Base-by-base conservation (phyloP, 1,284 basidiomycete species). In the Anthracocystis setariae region DNA sequence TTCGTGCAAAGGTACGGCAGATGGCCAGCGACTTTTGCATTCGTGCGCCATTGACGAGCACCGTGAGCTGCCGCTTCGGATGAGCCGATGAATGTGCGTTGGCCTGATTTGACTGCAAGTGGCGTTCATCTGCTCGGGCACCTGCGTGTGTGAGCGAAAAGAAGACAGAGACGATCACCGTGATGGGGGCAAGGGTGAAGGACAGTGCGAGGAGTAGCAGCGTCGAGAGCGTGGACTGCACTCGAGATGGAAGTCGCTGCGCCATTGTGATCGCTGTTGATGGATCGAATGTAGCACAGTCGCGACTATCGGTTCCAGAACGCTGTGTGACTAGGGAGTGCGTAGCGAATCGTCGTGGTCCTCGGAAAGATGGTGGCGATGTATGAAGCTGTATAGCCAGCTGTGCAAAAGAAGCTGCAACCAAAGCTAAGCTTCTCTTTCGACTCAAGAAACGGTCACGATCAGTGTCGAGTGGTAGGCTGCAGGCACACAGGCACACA, bases 21-120 rank as follows among this genome's bases (percentile, higher is more conserved):
- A 85, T 74, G 78, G 77, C 80, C 53, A 85, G 74, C 21, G 84
- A 81, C 56, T 85, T 85, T 23, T 83, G 79, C 82, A 84, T 85
- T n/a, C 84, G 73, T 18, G 83, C 84, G 27, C 84, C 84, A 56
- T 82, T 85, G 47, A 85, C 79, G 8, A 85, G 80, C 8, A 84
- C 84, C 18, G 70, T 81, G n/a, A 62, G 52, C 48, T 66, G 52
- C 48, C 64, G 55, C 27, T 37, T 20, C 13, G 45, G 13, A 21
- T 15, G 2, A 10, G 37, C 23, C 3, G 20, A 10, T 3, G 32
- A 15, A 43, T 35, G 40, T 8, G 48, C 63, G 13, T 59, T 56
- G 17, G 50, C 17, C 13, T 17, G 12, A 24, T 24, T 8, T 32
- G 50, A 44, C 27, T 17, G 27, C 12, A 32, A 44, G 10, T 13